Base-by-base conservation (phyloP, 345 rosid species). In the Ricinus communis region DNA sequence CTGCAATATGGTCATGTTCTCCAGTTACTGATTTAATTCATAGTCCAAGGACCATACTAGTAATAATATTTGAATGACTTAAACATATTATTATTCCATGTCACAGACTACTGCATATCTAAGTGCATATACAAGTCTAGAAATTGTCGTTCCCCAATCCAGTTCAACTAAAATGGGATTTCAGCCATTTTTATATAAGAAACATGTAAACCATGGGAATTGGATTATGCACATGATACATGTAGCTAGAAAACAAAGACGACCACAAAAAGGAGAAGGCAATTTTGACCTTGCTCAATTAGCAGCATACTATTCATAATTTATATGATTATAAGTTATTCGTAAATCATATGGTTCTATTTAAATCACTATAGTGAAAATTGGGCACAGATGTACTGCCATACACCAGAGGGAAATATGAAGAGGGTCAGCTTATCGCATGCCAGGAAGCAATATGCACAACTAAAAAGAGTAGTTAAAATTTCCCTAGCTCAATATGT, bases 1-100 rank as follows among this genome's bases (percentile, higher is more conserved):
- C 97, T 94, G 93, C 80, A 82, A 62, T n/a, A 74, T 58, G 38
- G 14, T 73, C 59, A 68, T 54, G 51, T n/a, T 14, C 43, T 57
- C 74, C 51, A 78, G 58, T 47, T 55, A 60, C 49, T 19, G 40
- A 52, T 21, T 28, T 18, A 60, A 43, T 22, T 45, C 47, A 74
- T 27, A n/a, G 47, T 40, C n/a, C 69, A 21, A 67, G 8, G 41
- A 71, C 27, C 38, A 65, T 45, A 25, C 12, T 40, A 59, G 18
- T 15, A 5, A 49, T 36, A 7, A 31, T 12, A 19, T 33, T 28
- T 46, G 59, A 74, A 46, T 47, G 28, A n/a, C 27, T 70, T 21
- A 40, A 40, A 41, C 1, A 43, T 49, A 60, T 9, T n/a, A 15
- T 54, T 10, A 47, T 14, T 16, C 15, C 6, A 45, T 41, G 53